Percentiles rank a stretch among this genome's conserved stretches.
Conservation (phyloP, 148 eudicot genomes). For the Spergularia bocconei region DNA sequence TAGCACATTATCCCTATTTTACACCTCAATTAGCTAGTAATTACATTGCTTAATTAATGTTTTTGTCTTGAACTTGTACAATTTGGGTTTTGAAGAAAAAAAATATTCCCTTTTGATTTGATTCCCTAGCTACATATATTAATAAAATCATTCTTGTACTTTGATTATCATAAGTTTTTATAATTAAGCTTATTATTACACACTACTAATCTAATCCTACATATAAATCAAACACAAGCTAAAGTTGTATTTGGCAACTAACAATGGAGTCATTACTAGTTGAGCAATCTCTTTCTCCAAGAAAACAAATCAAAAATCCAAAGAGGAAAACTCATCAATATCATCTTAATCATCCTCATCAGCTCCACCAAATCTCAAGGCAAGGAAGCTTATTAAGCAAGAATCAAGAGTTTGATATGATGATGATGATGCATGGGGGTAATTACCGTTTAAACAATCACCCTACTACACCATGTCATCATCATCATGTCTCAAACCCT, state of each 20-base stretch:
- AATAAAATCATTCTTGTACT: no score
- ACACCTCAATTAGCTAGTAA: no score
- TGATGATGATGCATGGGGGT: slow-evolving; percentile 27
- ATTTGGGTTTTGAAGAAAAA: no score
- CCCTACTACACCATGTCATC: slow-evolving; percentile 3
- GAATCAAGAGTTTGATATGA: slow-evolving; percentile 10
- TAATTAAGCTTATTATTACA: not conserved
- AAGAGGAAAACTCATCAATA: slow-evolving; percentile 10
- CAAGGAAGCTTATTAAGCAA: slow-evolving; percentile 9
- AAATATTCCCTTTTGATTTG: no score
- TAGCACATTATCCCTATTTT: not conserved
- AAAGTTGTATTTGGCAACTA: not conserved
- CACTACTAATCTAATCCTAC: not conserved
- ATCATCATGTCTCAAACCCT: slow-evolving; percentile 26
- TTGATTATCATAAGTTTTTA: not conserved
- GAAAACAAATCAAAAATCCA: slow-evolving; percentile 18
- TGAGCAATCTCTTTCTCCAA: slow-evolving; percentile 17
- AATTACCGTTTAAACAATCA: slow-evolving; percentile 21
- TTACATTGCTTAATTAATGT: no score
- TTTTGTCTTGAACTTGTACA: no score
- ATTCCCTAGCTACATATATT: no score
- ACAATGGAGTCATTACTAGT: slow-evolving; percentile 18
- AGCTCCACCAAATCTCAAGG: slow-evolving; percentile 11
- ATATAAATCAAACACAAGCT: not conserved
- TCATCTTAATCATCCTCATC: not conserved